Evolutionary conservation across 345 rosid species (phyloP).

Genomic region (Aethionema arabicum): DNA sequence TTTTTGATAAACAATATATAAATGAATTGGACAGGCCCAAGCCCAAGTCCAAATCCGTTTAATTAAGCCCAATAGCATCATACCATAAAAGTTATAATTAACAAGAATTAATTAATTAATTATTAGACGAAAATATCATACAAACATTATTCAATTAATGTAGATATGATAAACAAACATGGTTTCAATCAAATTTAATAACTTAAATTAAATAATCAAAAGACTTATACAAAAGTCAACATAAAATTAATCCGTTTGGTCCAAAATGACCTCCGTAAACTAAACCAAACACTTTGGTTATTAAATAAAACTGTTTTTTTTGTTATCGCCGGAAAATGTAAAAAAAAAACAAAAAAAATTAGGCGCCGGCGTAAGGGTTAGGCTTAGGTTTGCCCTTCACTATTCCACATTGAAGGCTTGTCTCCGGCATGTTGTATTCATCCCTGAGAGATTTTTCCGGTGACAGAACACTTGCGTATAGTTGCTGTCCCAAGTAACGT

Average conservation of each 20-base stretch:
- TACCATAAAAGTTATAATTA: no score
- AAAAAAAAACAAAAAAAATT: constrained; percentile 12
- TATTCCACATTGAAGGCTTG: constrained; percentile 55
- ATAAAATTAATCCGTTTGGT: constrained; percentile 19
- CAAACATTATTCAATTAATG: constrained; percentile 27
- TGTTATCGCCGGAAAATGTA: neutral
- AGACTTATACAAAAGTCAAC: constrained; percentile 17
- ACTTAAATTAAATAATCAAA: constrained; percentile 26
- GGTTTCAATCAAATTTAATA: constrained; percentile 22
- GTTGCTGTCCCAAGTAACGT: constrained; percentile 69
- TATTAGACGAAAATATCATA: constrained; percentile 3
- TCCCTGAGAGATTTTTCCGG: constrained; percentile 72
- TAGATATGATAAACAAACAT: constrained; percentile 13
- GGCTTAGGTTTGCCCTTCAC: constrained; percentile 52
- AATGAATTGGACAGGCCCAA: no score
- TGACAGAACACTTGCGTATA: constrained; percentile 63
- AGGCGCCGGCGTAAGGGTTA: constrained; percentile 52
- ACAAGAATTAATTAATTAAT: constrained; percentile 1
- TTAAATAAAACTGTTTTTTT: neutral
- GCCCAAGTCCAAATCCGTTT: no score
- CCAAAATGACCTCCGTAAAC: constrained; percentile 25
- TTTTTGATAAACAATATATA: no score
- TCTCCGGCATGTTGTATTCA: constrained; percentile 77
- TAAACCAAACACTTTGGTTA: constrained; percentile 11
- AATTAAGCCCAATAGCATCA: no score